A percentile compares a stretch with the other conserved stretches of the same genome.
phyloP scores from a whole-genome alignment of 1,284 basidiomycete species.

The Sporisorium scitamineum region DNA sequence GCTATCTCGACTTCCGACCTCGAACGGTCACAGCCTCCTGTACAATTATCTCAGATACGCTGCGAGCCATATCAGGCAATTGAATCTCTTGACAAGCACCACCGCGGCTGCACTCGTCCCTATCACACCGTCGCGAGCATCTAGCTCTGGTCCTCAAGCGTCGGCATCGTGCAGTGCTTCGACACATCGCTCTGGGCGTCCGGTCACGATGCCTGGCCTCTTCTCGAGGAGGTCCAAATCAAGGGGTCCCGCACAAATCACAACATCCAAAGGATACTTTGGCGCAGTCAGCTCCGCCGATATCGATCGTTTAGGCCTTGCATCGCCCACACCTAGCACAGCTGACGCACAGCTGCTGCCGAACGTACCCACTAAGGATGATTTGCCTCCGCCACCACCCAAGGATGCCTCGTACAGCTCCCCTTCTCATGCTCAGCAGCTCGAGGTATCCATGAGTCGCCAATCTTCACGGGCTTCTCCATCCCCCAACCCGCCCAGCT shows the following conservation, averaged over 20 bases:
- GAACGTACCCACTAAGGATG: slow-evolving; percentile 42
- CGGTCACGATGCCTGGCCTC: slow-evolving; percentile 38
- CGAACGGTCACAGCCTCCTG: not conserved
- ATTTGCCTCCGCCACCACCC: slow-evolving; percentile 26
- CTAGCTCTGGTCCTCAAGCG: not conserved
- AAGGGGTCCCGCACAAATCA: slow-evolving; percentile 9
- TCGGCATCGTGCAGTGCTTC: not conserved
- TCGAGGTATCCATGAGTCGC: slow-evolving; percentile 1
- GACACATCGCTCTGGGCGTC: slow-evolving; percentile 7
- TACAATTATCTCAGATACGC: not conserved
- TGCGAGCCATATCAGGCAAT: too few species aligned
- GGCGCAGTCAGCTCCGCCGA: slow-evolving; percentile 43
- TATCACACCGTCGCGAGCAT: not conserved
- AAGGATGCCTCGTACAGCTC: slow-evolving; percentile 8
- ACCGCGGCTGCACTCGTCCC: not conserved
- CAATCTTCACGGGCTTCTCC: slow-evolving; percentile 6
- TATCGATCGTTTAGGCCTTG: slow-evolving; percentile 32
- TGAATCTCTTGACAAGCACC: not conserved
- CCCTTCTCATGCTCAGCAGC: not conserved
- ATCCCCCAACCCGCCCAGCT: not conserved
- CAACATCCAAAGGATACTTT: slow-evolving; percentile 9
- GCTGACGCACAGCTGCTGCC: slow-evolving; percentile 42
- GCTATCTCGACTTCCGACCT: not conserved
- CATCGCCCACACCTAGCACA: slow-evolving; percentile 43
- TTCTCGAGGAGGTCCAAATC: slow-evolving; percentile 36